phyloP scores from a whole-genome alignment of 441 rosid species.

The Hura crepitans region DNA sequence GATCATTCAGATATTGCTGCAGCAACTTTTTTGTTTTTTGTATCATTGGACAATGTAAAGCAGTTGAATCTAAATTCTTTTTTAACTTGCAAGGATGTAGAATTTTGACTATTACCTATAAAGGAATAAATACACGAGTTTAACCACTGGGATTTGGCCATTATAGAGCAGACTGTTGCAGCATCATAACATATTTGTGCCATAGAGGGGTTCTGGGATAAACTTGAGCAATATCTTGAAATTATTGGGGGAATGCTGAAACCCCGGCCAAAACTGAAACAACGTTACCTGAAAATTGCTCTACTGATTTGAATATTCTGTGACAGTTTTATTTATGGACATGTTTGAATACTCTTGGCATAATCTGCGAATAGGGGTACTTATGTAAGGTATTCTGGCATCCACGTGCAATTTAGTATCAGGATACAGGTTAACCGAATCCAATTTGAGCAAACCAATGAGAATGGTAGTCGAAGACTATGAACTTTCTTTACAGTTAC shows the following conservation, averaged over 20 bases:
- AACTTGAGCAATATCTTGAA: neutral
- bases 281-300: neutral
- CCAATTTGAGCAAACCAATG: no score
- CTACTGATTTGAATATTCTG: neutral
- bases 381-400: neutral
- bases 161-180: neutral
- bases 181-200: neutral
- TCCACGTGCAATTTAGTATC: neutral
- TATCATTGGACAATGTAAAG: neutral
- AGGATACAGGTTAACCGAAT: constrained; percentile 4
- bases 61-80: neutral
- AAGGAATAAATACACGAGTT: neutral
- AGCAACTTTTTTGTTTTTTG: neutral
- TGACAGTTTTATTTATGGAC: neutral
- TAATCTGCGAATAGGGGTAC: neutral
- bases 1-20: neutral
- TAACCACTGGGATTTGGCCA: constrained; percentile 3
- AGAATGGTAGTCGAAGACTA: no score
- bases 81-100: neutral
- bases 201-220: neutral
- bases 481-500: no score
- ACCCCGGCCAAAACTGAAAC: neutral
- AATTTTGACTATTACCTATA: constrained; percentile 1
- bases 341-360: neutral
- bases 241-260: neutral